Conservation (phyloP, 2,329 filamentous ascomycete species). For the Trichoderma pleuroti region DNA sequence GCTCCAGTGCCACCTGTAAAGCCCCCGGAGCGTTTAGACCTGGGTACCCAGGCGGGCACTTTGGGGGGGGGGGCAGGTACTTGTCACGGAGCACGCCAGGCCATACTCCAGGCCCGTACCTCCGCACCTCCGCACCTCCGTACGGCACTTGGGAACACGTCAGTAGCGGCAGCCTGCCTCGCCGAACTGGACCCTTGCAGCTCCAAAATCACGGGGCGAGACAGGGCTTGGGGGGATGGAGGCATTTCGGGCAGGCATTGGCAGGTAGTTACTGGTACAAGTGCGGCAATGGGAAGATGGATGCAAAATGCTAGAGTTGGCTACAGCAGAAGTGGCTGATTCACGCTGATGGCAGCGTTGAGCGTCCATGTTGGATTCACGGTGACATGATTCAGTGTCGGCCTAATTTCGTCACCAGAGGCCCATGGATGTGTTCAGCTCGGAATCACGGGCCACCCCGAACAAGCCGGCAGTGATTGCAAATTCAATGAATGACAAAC, state of each 20-base stretch:
- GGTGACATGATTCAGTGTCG: neutral
- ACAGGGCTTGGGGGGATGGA: neutral
- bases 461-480: neutral
- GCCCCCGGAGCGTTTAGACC: neutral
- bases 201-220: neutral
- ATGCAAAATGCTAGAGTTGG: neutral
- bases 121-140: slow-evolving; percentile 11
- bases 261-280: neutral
- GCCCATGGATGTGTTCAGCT: neutral
- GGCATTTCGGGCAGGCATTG: neutral
- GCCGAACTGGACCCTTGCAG: neutral
- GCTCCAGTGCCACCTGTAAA: neutral
- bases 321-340: neutral
- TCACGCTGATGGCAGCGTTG: neutral
- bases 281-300: neutral
- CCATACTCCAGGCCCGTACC: neutral
- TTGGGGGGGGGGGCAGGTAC: too few relatives aligned
- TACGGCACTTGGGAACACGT: slow-evolving; percentile 14
- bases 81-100: neutral
- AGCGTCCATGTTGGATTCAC: neutral
- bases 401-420: neutral
- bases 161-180: slow-evolving; percentile 19
- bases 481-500: neutral
- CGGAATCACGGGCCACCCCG: neutral
- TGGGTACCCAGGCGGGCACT: too few relatives aligned